Conservation (phyloP, 1,284 basidiomycete genomes). For the Ganoderma resinaceum region DNA sequence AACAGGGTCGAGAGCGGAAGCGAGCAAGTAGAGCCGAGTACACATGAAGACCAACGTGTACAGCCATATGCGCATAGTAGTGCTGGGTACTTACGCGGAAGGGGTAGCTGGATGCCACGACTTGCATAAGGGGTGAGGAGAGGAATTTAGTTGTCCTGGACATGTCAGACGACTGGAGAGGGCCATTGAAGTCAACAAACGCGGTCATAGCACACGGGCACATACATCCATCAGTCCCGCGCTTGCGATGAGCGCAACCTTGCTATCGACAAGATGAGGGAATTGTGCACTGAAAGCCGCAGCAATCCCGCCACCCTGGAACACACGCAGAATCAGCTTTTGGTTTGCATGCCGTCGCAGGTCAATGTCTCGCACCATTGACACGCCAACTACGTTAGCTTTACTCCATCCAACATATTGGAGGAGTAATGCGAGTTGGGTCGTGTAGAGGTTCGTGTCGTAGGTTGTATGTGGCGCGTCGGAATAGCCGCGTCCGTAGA, state of each 20-base stretch:
- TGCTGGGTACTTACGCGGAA: constrained; percentile 55
- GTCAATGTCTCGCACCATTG: constrained; percentile 59
- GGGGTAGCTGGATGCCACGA: constrained; percentile 63
- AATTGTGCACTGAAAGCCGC: constrained; percentile 73
- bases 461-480: constrained; percentile 76
- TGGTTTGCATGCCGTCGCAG: not conserved
- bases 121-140: constrained; percentile 72
- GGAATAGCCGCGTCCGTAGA: constrained; percentile 83
- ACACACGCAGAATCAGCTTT: not conserved
- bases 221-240: constrained; percentile 71
- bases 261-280: constrained; percentile 69
- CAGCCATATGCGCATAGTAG: not conserved
- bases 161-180: constrained; percentile 61
- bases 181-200: not conserved
- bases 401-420: constrained; percentile 77
- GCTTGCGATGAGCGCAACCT: constrained; percentile 69
- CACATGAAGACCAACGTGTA: not conserved
- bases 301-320: constrained; percentile 76
- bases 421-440: constrained; percentile 81
- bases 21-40: not conserved
- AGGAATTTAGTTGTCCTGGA: constrained; percentile 76
- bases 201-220: constrained; percentile 5
- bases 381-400: constrained; percentile 69
- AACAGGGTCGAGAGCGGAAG: not conserved
- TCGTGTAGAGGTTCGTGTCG: constrained; percentile 67